Conservation (phyloP, 2,329 filamentous ascomycete genomes). For the Epichloe amarillans region DNA sequence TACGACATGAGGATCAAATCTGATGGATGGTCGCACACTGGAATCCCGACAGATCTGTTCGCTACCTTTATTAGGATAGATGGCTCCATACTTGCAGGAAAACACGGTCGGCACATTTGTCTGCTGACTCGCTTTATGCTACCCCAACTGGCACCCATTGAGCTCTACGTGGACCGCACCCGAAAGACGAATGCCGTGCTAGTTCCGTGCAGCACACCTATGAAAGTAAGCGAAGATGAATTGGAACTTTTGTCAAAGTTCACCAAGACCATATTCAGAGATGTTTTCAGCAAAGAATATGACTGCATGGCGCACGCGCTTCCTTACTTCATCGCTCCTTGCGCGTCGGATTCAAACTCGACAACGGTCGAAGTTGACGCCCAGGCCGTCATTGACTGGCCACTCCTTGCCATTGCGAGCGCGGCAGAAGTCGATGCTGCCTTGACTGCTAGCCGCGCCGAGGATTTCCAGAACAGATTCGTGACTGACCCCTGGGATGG, state of each 20-base stretch:
- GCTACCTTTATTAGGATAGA: slow-evolving; percentile 47
- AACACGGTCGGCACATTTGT: slow-evolving; percentile 49
- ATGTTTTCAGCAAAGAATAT: slow-evolving; percentile 84
- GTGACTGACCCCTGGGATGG: slow-evolving; percentile 47
- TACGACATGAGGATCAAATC: slow-evolving; percentile 78
- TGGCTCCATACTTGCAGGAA: slow-evolving; percentile 40
- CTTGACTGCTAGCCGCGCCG: background rate
- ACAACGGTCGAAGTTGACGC: background rate
- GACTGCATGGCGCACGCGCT: slow-evolving; percentile 48
- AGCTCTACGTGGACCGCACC: slow-evolving; percentile 57
- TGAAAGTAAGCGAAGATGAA: slow-evolving; percentile 30
- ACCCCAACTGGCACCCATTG: slow-evolving; percentile 52
- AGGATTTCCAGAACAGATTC: slow-evolving; percentile 34
- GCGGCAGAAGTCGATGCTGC: slow-evolving; percentile 10
- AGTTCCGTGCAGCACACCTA: slow-evolving; percentile 24
- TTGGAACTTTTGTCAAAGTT: slow-evolving; percentile 52
- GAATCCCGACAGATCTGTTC: slow-evolving; percentile 40
- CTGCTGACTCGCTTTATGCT: slow-evolving; percentile 56
- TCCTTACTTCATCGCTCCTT: slow-evolving; percentile 73
- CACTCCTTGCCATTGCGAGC: slow-evolving; percentile 30
- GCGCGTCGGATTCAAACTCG: background rate
- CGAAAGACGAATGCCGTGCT: slow-evolving; percentile 45
- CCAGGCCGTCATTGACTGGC: slow-evolving; percentile 43
- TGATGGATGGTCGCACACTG: slow-evolving; percentile 46
- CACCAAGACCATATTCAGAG: slow-evolving; percentile 62